A percentile compares a stretch with the other conserved stretches of the same genome.
phyloP scores from a whole-genome alignment of 2,329 filamentous ascomycete genomes.

The Cercospora janseana region DNA sequence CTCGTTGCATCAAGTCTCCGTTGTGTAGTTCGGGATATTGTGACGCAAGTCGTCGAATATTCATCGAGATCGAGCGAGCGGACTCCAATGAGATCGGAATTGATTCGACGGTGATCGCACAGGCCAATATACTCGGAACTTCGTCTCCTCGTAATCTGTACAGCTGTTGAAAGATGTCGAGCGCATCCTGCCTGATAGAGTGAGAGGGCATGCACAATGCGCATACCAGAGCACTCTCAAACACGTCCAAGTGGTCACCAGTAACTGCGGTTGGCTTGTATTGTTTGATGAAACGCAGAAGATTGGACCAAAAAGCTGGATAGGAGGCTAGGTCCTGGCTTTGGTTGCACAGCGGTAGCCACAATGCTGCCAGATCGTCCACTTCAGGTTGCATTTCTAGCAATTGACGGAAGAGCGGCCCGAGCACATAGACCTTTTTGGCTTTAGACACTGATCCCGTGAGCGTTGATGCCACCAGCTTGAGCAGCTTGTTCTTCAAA shows the following conservation, averaged over 20 bases:
- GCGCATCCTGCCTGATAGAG: constrained; percentile 67
- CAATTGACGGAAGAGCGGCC: constrained; percentile 25
- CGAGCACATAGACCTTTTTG: constrained; percentile 24
- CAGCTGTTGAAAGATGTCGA: constrained; percentile 68
- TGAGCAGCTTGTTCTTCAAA: constrained; percentile 9
- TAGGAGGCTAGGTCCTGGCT: constrained; percentile 21
- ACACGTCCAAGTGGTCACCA: constrained; percentile 55
- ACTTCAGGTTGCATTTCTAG: constrained; percentile 13
- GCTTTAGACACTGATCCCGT: too few species aligned
- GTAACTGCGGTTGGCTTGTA: constrained; percentile 17
- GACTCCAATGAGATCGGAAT: constrained; percentile 75
- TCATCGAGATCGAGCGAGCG: constrained; percentile 75
- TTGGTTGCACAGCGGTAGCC: constrained; percentile 23
- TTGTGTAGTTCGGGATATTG: constrained; percentile 60
- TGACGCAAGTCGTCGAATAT: constrained; percentile 72
- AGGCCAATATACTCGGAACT: constrained; percentile 53
- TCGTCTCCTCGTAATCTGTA: constrained; percentile 50
- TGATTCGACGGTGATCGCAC: constrained; percentile 77
- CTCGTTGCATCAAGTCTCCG: constrained; percentile 64
- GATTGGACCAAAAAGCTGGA: constrained; percentile 33
- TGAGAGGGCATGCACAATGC: constrained; percentile 77
- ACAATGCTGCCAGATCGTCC: constrained; percentile 12
- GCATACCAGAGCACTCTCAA: constrained; percentile 64
- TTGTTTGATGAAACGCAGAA: constrained; percentile 24
- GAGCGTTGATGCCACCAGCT: constrained; percentile 22